Percentiles rank a stretch among this genome's conserved stretches.
These are phyloP conservation scores for Nakataea oryzae DNA, from an alignment of 2,329 filamentous ascomycete species.

Conservation along the genomic window DNA sequence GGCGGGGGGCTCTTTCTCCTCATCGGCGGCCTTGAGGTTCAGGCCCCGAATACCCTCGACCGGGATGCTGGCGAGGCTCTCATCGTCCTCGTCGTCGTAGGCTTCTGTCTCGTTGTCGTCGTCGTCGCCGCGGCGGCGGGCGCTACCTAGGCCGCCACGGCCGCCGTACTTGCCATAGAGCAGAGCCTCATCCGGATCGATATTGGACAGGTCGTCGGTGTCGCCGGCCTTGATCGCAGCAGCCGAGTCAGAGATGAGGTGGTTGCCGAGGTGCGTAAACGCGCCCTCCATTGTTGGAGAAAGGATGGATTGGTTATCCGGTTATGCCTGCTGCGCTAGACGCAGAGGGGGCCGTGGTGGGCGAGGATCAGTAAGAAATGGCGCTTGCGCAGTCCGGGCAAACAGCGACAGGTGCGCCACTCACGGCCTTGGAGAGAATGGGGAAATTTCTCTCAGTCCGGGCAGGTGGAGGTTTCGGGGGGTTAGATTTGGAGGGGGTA, in stretches of 20 bases:
- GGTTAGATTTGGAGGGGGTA: background rate
- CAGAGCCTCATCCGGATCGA: constrained; percentile 71
- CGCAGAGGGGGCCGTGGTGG: no score
- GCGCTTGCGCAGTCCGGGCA: background rate
- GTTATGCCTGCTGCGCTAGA: background rate
- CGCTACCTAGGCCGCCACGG: constrained; percentile 35
- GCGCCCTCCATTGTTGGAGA: constrained; percentile 63
- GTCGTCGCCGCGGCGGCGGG: constrained; percentile 57
- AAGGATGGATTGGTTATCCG: background rate
- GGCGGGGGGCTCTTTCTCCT: constrained; percentile 81
- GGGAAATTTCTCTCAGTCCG: constrained; percentile 5
- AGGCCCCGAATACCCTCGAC: constrained; percentile 64
- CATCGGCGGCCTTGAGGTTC: constrained; percentile 50
- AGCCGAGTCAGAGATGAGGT: constrained; percentile 73
- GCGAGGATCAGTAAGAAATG: background rate
- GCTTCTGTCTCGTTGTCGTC: constrained; percentile 83
- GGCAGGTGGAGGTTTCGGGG: no score
- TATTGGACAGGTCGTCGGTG: constrained; percentile 61
- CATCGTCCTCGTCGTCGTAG: constrained; percentile 72
- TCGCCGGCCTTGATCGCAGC: constrained; percentile 80
- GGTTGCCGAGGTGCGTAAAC: constrained; percentile 81
- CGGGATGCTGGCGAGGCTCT: constrained; percentile 68
- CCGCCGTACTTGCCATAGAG: constrained; percentile 62
- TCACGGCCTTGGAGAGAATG: constrained; percentile 5
- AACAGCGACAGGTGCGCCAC: background rate